Evolutionary conservation across 257 asterid genomes (phyloP).

Genomic region (Nicotiana undulata): DNA sequence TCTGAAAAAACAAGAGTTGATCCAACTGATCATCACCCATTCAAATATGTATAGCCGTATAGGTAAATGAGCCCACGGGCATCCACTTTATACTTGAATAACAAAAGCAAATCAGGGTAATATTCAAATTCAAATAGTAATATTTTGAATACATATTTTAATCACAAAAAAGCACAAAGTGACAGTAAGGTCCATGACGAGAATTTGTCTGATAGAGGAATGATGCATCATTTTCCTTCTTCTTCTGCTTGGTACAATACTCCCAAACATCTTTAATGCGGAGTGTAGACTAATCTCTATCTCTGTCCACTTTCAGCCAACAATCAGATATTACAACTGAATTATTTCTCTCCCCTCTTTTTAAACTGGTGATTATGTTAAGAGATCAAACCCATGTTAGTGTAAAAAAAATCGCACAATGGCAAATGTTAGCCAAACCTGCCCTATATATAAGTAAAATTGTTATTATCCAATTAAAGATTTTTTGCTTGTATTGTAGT

Average conservation of each 20-base stretch:
- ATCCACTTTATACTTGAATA: background rate
- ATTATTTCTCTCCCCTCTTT: background rate
- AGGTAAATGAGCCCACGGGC: background rate
- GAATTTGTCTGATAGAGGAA: slow-evolving; percentile 2
- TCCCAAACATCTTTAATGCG: slow-evolving; percentile 9
- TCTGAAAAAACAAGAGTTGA: too few relatives aligned
- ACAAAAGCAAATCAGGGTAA: background rate
- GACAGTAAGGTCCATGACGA: slow-evolving; percentile 17
- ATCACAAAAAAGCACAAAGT: background rate
- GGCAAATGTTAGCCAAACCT: too few relatives aligned
- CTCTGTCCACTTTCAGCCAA: background rate
- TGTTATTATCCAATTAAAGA: too few relatives aligned
- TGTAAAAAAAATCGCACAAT: too few relatives aligned
- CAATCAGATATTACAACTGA: background rate
- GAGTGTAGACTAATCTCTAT: background rate
- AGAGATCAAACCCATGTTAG: too few relatives aligned
- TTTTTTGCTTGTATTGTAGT: too few relatives aligned
- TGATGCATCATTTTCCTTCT: slow-evolving; percentile 31
- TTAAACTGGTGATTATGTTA: background rate
- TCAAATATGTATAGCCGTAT: background rate
- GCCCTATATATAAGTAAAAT: too few relatives aligned
- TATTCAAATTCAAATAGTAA: background rate
- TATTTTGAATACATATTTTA: background rate
- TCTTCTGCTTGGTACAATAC: background rate
- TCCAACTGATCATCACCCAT: too few relatives aligned